Percentiles rank a stretch among this genome's conserved stretches.
phyloP scores from a whole-genome alignment of 345 rosid genomes.

The Murraya paniculata region DNA sequence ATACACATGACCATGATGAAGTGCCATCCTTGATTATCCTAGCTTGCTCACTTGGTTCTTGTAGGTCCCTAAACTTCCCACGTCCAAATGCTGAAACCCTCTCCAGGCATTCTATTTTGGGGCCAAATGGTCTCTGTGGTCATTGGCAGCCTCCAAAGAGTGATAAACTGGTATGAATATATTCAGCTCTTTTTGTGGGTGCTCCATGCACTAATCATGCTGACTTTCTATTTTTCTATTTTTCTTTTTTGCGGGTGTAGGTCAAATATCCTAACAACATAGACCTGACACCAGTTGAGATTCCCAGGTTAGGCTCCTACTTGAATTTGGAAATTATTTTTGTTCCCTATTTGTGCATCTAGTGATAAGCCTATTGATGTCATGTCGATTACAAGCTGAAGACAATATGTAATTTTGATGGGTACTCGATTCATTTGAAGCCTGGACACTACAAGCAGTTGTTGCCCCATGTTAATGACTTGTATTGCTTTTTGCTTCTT shows the following conservation, averaged over 20 bases:
- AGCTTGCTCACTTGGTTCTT: conserved; percentile 20
- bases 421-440: neutral
- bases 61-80: conserved; percentile 60
- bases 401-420: conserved; percentile 9
- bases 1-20: conserved; percentile 9
- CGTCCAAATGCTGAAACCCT: conserved; percentile 83
- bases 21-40: neutral
- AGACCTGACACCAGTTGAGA: conserved; percentile 74
- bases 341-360: neutral
- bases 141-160: conserved; percentile 76
- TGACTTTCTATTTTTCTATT: conserved; percentile 15
- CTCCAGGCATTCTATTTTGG: conserved; percentile 85
- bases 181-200: conserved; percentile 10
- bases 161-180: conserved; percentile 49
- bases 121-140: conserved; percentile 80
- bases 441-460: neutral
- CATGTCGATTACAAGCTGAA: conserved; percentile 2
- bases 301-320: conserved; percentile 64
- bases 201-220: conserved; percentile 11
- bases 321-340: conserved; percentile 6
- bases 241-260: conserved; percentile 33
- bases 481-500: neutral
- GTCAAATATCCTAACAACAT: conserved; percentile 76
- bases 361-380: neutral
- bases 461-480: neutral